Percentiles rank a stretch among this genome's conserved stretches.
Evolutionary conservation across 1,139 yeast genomes (phyloP).

Genomic region (Taphrina sp.): DNA sequence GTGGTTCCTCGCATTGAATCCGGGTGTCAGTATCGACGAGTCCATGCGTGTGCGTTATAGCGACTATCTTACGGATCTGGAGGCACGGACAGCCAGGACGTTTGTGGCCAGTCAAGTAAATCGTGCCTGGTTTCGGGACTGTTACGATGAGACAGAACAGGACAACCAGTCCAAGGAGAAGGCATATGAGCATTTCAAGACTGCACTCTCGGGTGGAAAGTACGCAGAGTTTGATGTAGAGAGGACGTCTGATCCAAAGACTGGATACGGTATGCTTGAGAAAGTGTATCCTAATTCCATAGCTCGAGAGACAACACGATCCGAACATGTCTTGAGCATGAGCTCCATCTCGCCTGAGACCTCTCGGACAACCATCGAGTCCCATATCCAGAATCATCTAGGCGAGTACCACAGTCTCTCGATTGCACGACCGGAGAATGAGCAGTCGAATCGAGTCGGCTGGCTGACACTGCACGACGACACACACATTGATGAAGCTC

Average conservation of each 20-base stretch:
- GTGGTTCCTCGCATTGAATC: slow-evolving; percentile 33
- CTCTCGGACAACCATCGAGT: background rate
- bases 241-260: too few species aligned
- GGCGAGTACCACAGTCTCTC: background rate
- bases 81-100: slow-evolving; percentile 38
- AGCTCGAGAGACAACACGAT: too few species aligned
- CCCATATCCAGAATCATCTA: background rate
- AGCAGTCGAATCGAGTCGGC: slow-evolving; percentile 32
- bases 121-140: slow-evolving; percentile 38
- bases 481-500: slow-evolving; percentile 31
- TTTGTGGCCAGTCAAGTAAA: slow-evolving; percentile 37
- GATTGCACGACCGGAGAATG: background rate
- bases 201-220: slow-evolving; percentile 33
- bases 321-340: slow-evolving; percentile 12
- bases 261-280: too few species aligned
- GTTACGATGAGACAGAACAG: slow-evolving; percentile 32
- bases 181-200: slow-evolving; percentile 28
- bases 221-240: slow-evolving; percentile 35
- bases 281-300: too few species aligned
- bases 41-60: slow-evolving; percentile 34
- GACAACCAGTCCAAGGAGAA: slow-evolving; percentile 14
- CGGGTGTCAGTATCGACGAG: slow-evolving; percentile 22
- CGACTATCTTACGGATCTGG: slow-evolving; percentile 36
- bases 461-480: slow-evolving; percentile 36
- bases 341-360: background rate